phyloP scores from a whole-genome alignment of 2,329 filamentous ascomycete species.

The Cytospora leucostoma region DNA sequence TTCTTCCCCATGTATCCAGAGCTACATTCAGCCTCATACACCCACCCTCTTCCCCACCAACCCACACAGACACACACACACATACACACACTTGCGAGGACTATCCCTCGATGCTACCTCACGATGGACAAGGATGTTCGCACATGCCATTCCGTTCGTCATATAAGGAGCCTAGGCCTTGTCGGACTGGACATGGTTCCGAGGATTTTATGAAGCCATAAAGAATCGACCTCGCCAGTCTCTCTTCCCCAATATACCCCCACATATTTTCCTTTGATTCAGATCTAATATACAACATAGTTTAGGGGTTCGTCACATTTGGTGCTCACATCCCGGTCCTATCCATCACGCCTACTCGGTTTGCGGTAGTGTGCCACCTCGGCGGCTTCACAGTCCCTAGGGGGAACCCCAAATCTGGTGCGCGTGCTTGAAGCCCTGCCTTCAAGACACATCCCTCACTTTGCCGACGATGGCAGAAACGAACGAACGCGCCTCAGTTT shows the following conservation, averaged over 20 bases:
- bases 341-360: background rate
- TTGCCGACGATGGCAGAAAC: slow-evolving; percentile 9
- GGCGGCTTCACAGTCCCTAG: background rate
- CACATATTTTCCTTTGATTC: background rate
- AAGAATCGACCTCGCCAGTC: slow-evolving; percentile 2
- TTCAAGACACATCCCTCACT: background rate
- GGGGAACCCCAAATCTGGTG: background rate
- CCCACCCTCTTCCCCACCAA: slow-evolving; percentile 5
- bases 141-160: slow-evolving; percentile 2
- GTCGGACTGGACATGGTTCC: background rate
- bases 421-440: background rate
- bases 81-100: background rate
- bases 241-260: slow-evolving; percentile 17
- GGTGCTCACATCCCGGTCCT: slow-evolving; percentile 9
- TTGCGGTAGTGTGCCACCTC: background rate
- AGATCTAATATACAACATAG: background rate
- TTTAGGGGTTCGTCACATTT: background rate
- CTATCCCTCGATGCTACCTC: slow-evolving; percentile 8
- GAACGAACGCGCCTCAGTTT: background rate
- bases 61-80: too few relatives aligned
- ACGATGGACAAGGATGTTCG: slow-evolving; percentile 11
- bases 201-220: slow-evolving; percentile 9
- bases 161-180: slow-evolving; percentile 8
- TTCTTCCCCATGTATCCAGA: slow-evolving; percentile 1
- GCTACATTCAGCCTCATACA: slow-evolving; percentile 16